Base-by-base conservation (phyloP, 2,329 filamentous ascomycete genomes). In the Colletotrichum brevisporum region DNA sequence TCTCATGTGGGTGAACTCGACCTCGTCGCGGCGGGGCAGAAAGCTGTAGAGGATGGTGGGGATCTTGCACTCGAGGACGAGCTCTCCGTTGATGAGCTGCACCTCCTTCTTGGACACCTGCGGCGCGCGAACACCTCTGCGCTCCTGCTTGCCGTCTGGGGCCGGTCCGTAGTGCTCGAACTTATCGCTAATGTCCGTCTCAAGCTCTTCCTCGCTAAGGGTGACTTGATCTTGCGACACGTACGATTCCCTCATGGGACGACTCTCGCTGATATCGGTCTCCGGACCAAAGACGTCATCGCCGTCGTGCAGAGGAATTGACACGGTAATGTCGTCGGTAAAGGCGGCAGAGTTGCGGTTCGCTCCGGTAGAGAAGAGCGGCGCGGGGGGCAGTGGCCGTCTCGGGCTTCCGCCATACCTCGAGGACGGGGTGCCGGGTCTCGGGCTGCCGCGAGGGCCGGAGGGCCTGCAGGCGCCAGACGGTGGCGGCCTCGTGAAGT, bases 1-100 rank as follows among this genome's bases (percentile, higher is more conserved):
- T 62, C 96, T 91, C 95, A 98, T 98, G 78, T 98, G 95, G 0
- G 96, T 99, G 79, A 99, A 99, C 78, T 99, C 96, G 71, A 95
- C 87, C 79, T 97, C 95, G 77, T 98, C 94, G 69, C 95, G 90
- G 16, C 95, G 90, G 0, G 97, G 97, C 71, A 99, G 83, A 82
- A 99, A 99, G 78, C 94, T 97, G 87, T 98, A 97, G 48, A 99
- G 86, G 74, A 98, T 99, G 0, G 96, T 99, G 0, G 97, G 96
- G 73, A 99, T 99, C 83, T 99, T 99, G 86, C 96, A 98, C 83
- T 99, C 96, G 54, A 99, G 86, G 67, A 99, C 95, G 61, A 99
- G 90, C 82, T 99, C 95, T 77, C 96, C 96, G 78, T 99, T 98
- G 86, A 98, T 97, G 52, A 99, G 88, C 75, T 94, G 91, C 63